phyloP scores from a whole-genome alignment of 2,329 filamentous ascomycete species.

The Periconia sp. region DNA sequence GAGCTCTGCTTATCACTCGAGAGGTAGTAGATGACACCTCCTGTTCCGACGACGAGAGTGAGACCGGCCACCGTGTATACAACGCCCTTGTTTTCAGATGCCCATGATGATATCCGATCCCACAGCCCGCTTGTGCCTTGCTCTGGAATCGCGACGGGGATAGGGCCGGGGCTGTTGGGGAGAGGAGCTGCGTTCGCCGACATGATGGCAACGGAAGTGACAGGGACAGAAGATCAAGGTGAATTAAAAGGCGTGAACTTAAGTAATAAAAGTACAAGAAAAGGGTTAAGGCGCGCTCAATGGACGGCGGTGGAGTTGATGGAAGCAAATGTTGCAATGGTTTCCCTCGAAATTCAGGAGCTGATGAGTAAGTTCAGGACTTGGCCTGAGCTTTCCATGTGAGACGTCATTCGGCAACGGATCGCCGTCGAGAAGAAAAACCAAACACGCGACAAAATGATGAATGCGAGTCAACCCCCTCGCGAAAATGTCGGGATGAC shows the following conservation, averaged over 20 bases:
- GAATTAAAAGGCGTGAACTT: slow-evolving; percentile 1
- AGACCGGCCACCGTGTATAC: slow-evolving; percentile 97
- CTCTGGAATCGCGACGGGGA: slow-evolving; percentile 43
- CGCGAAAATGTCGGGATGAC: not conserved
- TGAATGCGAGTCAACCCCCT: not conserved
- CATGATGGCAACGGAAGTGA: slow-evolving; percentile 20
- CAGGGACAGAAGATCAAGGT: not conserved
- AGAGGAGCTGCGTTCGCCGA: slow-evolving; percentile 29
- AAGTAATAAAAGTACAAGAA: slow-evolving; percentile 6
- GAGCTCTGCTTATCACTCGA: slow-evolving; percentile 52
- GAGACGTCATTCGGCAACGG: slow-evolving; percentile 7
- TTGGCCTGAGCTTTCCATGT: slow-evolving; percentile 12
- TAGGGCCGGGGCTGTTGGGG: slow-evolving; percentile 36
- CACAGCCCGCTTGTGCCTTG: slow-evolving; percentile 69
- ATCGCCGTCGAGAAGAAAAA: not conserved
- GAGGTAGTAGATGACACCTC: slow-evolving; percentile 92
- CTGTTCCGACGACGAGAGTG: slow-evolving; percentile 85
- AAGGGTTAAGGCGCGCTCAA: slow-evolving; percentile 15
- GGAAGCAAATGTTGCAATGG: slow-evolving; percentile 13
- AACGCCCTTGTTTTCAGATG: slow-evolving; percentile 89
- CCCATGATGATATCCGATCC: slow-evolving; percentile 90
- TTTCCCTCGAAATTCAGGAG: slow-evolving; percentile 19
- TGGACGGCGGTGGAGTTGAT: slow-evolving; percentile 14
- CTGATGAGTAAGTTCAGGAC: slow-evolving; percentile 6
- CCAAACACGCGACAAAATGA: not conserved